Conservation (phyloP, 2,329 filamentous ascomycete genomes). For the Conoideocrella luteorostrata region DNA sequence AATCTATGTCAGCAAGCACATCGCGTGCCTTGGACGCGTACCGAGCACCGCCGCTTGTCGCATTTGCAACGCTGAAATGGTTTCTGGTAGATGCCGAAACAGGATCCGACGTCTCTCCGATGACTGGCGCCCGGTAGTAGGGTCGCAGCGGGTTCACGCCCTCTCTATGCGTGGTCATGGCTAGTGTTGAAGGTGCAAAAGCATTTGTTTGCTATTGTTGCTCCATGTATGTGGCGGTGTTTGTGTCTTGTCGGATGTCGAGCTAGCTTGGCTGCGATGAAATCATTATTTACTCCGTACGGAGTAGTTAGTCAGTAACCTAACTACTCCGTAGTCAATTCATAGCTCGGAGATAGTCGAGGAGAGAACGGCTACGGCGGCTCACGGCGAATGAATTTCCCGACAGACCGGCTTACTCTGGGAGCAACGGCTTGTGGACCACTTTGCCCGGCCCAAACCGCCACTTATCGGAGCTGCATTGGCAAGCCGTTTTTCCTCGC, state of each 20-base stretch:
- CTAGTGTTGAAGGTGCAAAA: slow-evolving; percentile 19
- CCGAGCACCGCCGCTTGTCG: slow-evolving; percentile 26
- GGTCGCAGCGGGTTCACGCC: slow-evolving; percentile 59
- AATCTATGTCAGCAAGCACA: slow-evolving; percentile 85
- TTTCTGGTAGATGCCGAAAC: slow-evolving; percentile 34
- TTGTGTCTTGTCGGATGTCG: no score
- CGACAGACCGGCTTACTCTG: slow-evolving; percentile 14
- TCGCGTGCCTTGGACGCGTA: slow-evolving; percentile 62
- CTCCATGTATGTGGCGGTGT: background rate
- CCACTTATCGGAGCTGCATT: slow-evolving; percentile 14
- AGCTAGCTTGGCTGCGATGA: background rate
- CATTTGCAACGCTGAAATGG: slow-evolving; percentile 39
- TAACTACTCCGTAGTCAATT: no score
- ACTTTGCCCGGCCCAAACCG: slow-evolving; percentile 1
- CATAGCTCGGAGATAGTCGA: slow-evolving; percentile 19
- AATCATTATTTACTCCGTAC: slow-evolving; percentile 10
- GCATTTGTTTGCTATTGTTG: slow-evolving; percentile 15
- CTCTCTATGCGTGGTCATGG: slow-evolving; percentile 39
- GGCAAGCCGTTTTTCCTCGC: slow-evolving; percentile 9
- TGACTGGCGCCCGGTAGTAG: slow-evolving; percentile 61
- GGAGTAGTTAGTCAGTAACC: slow-evolving; percentile 11
- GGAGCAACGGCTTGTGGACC: no score
- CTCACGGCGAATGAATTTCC: slow-evolving; percentile 28
- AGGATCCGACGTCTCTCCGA: slow-evolving; percentile 38
- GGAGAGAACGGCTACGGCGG: slow-evolving; percentile 7